Evolutionary conservation across 73 alveolate species (phyloP).

Genomic region (Strombidium stylifer): DNA sequence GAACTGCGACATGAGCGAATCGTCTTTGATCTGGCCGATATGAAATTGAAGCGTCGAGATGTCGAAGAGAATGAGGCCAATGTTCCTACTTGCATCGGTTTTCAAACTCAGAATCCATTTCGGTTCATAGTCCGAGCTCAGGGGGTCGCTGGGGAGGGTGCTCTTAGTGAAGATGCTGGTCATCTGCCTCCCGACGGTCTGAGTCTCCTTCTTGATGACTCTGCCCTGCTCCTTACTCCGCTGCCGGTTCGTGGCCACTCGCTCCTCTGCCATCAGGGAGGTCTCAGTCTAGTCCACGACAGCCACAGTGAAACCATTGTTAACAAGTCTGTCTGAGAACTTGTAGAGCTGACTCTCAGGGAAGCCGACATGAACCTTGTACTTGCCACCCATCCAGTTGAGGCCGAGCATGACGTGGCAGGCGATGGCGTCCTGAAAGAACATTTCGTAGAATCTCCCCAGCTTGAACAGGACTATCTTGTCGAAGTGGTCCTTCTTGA

Average conservation of each 20-base stretch:
- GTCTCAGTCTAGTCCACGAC: constrained; percentile 71
- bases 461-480: constrained; percentile 88
- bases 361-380: constrained; percentile 85
- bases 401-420: constrained; percentile 77
- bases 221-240: constrained; percentile 14
- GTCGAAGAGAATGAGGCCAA: constrained; percentile 55
- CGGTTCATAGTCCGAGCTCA: constrained; percentile 1
- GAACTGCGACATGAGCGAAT: constrained; percentile 7
- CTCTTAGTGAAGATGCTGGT: constrained; percentile 68
- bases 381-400: constrained; percentile 87
- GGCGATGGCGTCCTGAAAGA: constrained; percentile 77
- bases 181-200: constrained; percentile 61
- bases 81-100: no score
- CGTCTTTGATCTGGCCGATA: constrained; percentile 49
- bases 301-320: constrained; percentile 58
- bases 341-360: constrained; percentile 72
- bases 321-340: constrained; percentile 39
- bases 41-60: constrained; percentile 26
- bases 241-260: constrained; percentile 11
- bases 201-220: constrained; percentile 22
- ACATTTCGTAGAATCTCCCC: constrained; percentile 93
- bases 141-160: constrained; percentile 9
- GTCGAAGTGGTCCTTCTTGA: constrained; percentile 81
- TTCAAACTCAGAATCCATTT: no score
- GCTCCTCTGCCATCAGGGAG: constrained; percentile 44